Evolutionary conservation across 495 filamentous ascomycete species (phyloP).

Genomic region (Durotheca rogersii): DNA sequence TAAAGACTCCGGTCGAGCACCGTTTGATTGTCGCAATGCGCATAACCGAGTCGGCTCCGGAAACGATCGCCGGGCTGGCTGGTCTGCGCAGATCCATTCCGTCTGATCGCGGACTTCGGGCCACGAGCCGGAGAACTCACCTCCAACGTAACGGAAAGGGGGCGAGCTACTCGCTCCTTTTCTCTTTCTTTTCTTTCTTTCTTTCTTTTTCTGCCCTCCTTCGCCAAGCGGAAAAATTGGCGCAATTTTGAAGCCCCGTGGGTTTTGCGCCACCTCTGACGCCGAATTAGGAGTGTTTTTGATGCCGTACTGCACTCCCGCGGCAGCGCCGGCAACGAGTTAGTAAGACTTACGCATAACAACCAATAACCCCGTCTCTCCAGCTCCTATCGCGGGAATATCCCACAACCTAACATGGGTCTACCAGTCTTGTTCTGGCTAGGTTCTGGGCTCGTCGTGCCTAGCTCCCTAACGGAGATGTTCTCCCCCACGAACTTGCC

Average conservation of each 20-base stretch:
- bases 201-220: too few species aligned
- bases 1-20: not conserved
- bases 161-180: too few species aligned
- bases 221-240: too few species aligned
- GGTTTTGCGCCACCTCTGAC: too few species aligned
- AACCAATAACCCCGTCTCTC: not conserved
- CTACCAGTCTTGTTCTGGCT: constrained; percentile 18
- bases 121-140: not conserved
- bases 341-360: constrained; percentile 6
- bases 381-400: constrained; percentile 1
- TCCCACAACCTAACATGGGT: constrained; percentile 1
- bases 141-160: not conserved
- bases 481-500: constrained; percentile 25
- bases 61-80: not conserved
- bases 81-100: constrained; percentile 2
- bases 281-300: too few species aligned
- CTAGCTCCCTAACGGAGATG: constrained; percentile 17
- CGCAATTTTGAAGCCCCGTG: not conserved
- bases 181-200: too few species aligned
- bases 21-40: constrained; percentile 8
- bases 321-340: too few species aligned
- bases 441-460: constrained; percentile 15
- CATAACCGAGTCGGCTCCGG: constrained; percentile 12
- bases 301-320: too few species aligned
- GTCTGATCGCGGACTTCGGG: not conserved